Evolutionary conservation across 495 filamentous ascomycete species (phyloP), one percentile per base, ranked within the genome.

Genomic region (Annulohypoxylon bovei): DNA sequence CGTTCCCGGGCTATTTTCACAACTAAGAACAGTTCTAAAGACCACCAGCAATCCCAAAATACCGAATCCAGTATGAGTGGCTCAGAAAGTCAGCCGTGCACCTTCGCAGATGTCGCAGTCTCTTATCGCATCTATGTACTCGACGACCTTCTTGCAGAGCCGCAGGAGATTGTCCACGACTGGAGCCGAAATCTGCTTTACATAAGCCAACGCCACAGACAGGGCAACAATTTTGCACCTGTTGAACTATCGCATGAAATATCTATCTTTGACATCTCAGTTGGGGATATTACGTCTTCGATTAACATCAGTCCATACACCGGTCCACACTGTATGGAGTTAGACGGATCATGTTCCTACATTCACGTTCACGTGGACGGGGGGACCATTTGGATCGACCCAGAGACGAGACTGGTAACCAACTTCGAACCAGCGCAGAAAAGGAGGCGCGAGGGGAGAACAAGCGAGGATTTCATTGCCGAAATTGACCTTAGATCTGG

Each of bases 101-200:
- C 61, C 23, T 75, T 75, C 25, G 61, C 61, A 33, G 68, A 75
- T 12, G 47, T 75, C 20, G 72, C 72, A 1, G 65, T 71, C 30
- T 65, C 65, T 1, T 75, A 75, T 23, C 69, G 72, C 2, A 52
- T 75, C 6, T 75, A 68, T 28, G 72, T 69, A n/a, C 72, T 75
- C 18, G 72, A 75, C 20, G 72, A 75, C 46, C 69, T 75, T 5
- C 69, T 75, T 6, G 69, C 72, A 27, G 72, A 75, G 52, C 72
- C 72, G 1, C 72, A 75, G 39, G 72, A 75, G 39, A 67, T 75
- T 22, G 57, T 69, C 22, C 70, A 75, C 12, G 72, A 75, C 27
- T 72, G 68, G 67, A 66, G 66, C 9, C 69, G 69, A 4, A 68
- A 67, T 12, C 44, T 72, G 40, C 28, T 75, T 1, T 75, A 75